Conservation (phyloP, 106 monocot species). For the Xerophyta viscosa region DNA sequence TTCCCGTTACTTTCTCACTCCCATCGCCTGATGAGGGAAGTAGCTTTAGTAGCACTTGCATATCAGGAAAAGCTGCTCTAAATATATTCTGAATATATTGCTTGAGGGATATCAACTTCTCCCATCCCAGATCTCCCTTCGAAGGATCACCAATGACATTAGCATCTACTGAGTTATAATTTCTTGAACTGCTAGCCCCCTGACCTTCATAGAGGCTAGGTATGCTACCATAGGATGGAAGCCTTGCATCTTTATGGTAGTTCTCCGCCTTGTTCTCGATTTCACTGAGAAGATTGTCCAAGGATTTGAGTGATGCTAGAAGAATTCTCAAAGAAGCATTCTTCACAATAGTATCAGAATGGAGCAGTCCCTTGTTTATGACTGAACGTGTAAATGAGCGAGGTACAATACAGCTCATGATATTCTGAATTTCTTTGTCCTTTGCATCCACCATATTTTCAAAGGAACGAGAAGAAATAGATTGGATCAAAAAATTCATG, state of each 20-base stretch:
- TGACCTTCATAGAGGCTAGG: too few relatives aligned
- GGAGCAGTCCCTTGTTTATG: constrained; percentile 77
- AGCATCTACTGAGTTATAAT: background rate
- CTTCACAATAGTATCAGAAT: constrained; percentile 59
- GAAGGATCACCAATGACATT: background rate
- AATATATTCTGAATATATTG: constrained; percentile 64
- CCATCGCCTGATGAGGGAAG: constrained; percentile 32
- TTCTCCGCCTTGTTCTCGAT: constrained; percentile 26
- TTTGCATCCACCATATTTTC: constrained; percentile 10
- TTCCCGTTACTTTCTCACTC: constrained; percentile 12
- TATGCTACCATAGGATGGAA: too few relatives aligned
- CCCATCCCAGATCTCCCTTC: constrained; percentile 4
- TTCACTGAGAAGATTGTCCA: constrained; percentile 29
- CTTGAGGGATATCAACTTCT: constrained; percentile 49
- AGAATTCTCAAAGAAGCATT: constrained; percentile 68
- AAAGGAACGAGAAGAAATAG: constrained; percentile 12
- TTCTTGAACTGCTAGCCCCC: too few relatives aligned
- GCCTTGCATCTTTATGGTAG: too few relatives aligned
- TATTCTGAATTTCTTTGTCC: constrained; percentile 23
- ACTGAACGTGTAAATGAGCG: constrained; percentile 48
- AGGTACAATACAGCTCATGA: constrained; percentile 73
- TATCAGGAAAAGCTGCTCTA: constrained; percentile 60
- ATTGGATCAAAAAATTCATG: constrained; percentile 10
- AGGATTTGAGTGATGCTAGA: constrained; percentile 62
- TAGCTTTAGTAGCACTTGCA: constrained; percentile 71